A percentile compares a stretch with the other conserved stretches of the same genome.
Conservation (phyloP, 139 green algal species). For the Spirogloea muscicola region DNA sequence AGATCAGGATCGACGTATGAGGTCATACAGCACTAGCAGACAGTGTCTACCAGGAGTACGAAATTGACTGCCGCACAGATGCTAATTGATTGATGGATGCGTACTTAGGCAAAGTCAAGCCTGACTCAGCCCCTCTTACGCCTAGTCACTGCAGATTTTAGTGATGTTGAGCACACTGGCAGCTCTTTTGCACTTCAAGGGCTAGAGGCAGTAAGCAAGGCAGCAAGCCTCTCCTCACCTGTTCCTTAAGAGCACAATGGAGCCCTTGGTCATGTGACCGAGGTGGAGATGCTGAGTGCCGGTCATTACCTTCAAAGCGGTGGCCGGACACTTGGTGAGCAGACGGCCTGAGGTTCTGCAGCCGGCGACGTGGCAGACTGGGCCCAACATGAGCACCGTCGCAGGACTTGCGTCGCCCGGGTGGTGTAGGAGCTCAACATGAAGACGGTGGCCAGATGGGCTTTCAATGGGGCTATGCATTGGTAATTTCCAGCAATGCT, state of each 20-base stretch:
- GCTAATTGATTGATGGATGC: no score
- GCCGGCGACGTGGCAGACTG: not conserved
- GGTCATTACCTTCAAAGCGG: slow-evolving; percentile 20
- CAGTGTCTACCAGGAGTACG: not conserved
- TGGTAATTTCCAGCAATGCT: not conserved
- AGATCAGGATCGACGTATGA: not conserved
- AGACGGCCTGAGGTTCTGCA: slow-evolving; percentile 6
- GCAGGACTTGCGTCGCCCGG: no score
- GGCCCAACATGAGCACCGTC: no score
- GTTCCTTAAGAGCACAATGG: not conserved
- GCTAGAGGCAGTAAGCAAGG: not conserved
- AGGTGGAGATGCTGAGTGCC: not conserved
- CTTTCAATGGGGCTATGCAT: not conserved
- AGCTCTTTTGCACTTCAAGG: no score
- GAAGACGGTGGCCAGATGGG: not conserved
- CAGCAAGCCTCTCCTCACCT: not conserved
- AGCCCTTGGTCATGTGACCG: not conserved
- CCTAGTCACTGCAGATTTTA: no score
- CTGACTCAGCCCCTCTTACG: no score
- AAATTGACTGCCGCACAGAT: not conserved
- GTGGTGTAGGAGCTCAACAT: no score
- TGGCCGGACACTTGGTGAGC: slow-evolving; percentile 22
- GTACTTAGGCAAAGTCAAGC: no score
- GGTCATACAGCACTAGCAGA: not conserved
- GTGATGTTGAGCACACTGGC: no score